These are phyloP conservation scores for Blastomyces percursus DNA, from an alignment of 2,329 filamentous ascomycete species.

Conservation along the genomic window DNA sequence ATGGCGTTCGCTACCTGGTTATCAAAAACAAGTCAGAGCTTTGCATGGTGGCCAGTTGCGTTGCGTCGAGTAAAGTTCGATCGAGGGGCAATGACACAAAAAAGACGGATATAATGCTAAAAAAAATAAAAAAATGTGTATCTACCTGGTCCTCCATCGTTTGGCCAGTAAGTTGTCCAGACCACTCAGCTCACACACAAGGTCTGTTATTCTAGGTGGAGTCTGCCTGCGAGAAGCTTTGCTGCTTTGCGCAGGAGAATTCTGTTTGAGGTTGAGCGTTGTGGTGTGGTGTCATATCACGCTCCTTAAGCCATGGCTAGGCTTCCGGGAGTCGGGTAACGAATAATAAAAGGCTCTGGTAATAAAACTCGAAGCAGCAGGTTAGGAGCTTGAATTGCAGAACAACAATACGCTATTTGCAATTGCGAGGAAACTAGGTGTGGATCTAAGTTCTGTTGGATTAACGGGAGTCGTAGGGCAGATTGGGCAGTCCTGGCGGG, in stretches of 20 bases:
- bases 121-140: slow-evolving; percentile 7
- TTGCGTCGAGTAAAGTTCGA: not conserved
- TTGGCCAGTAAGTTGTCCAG: slow-evolving; percentile 23
- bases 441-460: not conserved
- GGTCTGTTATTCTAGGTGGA: slow-evolving; percentile 4
- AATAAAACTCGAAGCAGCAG: not conserved
- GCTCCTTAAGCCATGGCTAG: slow-evolving; percentile 3
- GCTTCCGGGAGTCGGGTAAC: not conserved
- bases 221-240: slow-evolving; percentile 14
- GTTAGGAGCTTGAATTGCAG: slow-evolving; percentile 4
- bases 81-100: slow-evolving; percentile 7
- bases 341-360: not conserved
- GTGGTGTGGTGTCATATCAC: slow-evolving; percentile 20
- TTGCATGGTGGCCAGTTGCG: not conserved
- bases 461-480: not conserved
- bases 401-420: slow-evolving; percentile 1
- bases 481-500: not conserved
- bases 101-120: slow-evolving; percentile 1
- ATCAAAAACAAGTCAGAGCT: not conserved
- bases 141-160: slow-evolving; percentile 38
- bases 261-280: slow-evolving; percentile 15
- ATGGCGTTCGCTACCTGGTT: slow-evolving; percentile 83
- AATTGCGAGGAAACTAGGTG: not conserved
- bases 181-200: slow-evolving; percentile 7
- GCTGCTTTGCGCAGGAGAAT: slow-evolving; percentile 12